These are phyloP conservation scores for Deinandra increscens DNA, from an alignment of 129 eudicot species.

Conservation along the genomic window DNA sequence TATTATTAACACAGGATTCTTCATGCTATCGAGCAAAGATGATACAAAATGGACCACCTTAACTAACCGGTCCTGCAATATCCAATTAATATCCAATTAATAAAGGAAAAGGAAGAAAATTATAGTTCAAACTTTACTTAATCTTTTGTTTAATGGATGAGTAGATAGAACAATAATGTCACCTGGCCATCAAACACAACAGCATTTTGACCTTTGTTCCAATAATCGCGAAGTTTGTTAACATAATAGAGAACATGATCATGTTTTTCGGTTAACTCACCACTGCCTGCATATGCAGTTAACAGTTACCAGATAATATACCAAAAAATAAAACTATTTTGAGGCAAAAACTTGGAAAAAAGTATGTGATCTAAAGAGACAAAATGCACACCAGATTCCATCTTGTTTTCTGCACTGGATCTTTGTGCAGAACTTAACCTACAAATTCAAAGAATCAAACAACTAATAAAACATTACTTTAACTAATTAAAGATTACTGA, in stretches of 20 bases:
- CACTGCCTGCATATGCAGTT: background rate
- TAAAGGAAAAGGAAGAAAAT: background rate
- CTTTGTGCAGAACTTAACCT: constrained; percentile 39
- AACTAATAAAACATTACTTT: no score
- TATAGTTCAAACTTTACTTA: background rate
- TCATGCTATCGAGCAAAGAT: constrained; percentile 31
- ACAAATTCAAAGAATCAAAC: constrained; percentile 26
- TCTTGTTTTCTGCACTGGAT: constrained; percentile 32
- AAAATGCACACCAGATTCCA: constrained; percentile 31
- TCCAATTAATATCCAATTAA: background rate
- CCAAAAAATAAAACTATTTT: no score
- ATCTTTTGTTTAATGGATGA: background rate
- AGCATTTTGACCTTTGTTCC: constrained; percentile 37
- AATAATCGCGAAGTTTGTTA: constrained; percentile 32
- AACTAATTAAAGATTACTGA: no score
- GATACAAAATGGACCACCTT: constrained; percentile 43
- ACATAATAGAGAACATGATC: constrained; percentile 32
- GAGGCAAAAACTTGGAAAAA: no score
- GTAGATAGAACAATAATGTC: background rate
- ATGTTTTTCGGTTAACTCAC: constrained; percentile 22
- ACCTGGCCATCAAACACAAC: constrained; percentile 26
- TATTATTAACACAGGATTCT: constrained; percentile 38
- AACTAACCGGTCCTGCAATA: constrained; percentile 41
- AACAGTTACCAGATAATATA: background rate
- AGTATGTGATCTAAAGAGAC: constrained; percentile 30